Percentiles rank a stretch among this genome's conserved stretches.
Evolutionary conservation across 768 basidiomycete species (phyloP).

Genomic region (Leccinum variicolor): DNA sequence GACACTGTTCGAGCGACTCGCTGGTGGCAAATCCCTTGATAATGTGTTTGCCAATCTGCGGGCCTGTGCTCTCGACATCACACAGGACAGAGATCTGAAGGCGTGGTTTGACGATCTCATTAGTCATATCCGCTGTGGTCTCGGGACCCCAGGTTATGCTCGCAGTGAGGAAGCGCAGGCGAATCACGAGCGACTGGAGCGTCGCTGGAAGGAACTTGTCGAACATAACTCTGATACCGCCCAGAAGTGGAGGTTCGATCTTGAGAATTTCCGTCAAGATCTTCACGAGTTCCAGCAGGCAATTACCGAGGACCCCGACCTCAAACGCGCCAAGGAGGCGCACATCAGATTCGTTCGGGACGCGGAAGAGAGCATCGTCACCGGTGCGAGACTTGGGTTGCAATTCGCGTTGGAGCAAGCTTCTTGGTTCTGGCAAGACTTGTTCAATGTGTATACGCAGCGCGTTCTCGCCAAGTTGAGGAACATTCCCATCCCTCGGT

Average conservation of each 20-base stretch:
- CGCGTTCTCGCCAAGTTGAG: slow-evolving; percentile 48
- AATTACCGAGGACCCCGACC: slow-evolving; percentile 46
- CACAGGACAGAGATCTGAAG: slow-evolving; percentile 51
- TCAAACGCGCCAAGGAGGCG: slow-evolving; percentile 44
- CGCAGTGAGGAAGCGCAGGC: slow-evolving; percentile 43
- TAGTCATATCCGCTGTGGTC: slow-evolving; percentile 38
- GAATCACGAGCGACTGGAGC: slow-evolving; percentile 42
- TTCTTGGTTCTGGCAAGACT: slow-evolving; percentile 78
- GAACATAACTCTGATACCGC: slow-evolving; percentile 41
- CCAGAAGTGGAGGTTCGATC: slow-evolving; percentile 49
- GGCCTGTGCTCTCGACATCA: slow-evolving; percentile 44
- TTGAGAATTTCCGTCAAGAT: slow-evolving; percentile 45
- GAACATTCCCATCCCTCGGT: slow-evolving; percentile 71
- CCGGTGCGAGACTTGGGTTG: slow-evolving; percentile 38
- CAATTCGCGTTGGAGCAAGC: slow-evolving; percentile 57
- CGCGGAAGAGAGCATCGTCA: slow-evolving; percentile 40
- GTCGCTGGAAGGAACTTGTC: slow-evolving; percentile 48
- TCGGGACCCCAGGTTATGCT: slow-evolving; percentile 51
- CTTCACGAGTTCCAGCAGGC: slow-evolving; percentile 43
- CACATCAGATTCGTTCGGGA: slow-evolving; percentile 49
- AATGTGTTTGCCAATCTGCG: slow-evolving; percentile 42
- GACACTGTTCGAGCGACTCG: slow-evolving; percentile 50
- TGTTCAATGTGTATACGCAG: slow-evolving; percentile 79
- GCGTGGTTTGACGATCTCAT: slow-evolving; percentile 56
- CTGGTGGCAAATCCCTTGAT: slow-evolving; percentile 46